These are phyloP conservation scores for Apostasia shenzhenica DNA, from an alignment of 106 monocot genomes.

Conservation along the genomic window DNA sequence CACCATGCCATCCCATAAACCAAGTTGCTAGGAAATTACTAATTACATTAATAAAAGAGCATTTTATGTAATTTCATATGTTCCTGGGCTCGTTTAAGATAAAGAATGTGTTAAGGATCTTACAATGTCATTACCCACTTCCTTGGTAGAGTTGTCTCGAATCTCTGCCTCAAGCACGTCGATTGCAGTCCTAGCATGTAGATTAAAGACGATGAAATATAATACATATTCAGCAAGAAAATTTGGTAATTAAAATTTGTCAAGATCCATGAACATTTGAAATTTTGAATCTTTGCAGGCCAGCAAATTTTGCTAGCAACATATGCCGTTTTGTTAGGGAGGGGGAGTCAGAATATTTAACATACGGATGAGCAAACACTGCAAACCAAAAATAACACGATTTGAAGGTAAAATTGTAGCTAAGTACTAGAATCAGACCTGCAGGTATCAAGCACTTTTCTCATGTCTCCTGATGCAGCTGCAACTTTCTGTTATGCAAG, in stretches of 20 bases:
- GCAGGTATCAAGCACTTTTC: conserved; percentile 87
- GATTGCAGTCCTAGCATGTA: conserved; percentile 65
- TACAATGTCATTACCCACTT: conserved; percentile 40
- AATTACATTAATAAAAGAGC: neutral
- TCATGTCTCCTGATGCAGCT: conserved; percentile 96
- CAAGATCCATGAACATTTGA: too few relatives aligned
- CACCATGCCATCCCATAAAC: too few relatives aligned
- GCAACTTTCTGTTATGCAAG: conserved; percentile 74
- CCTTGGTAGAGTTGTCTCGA: conserved; percentile 13
- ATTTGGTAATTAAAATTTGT: neutral
- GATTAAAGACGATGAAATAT: neutral
- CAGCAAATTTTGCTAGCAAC: too few relatives aligned
- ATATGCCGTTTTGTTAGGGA: too few relatives aligned
- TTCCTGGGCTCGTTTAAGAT: neutral
- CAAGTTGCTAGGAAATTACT: too few relatives aligned
- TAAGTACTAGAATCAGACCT: conserved; percentile 27
- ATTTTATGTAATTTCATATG: neutral
- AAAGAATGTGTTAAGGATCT: conserved; percentile 9
- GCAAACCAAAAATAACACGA: neutral
- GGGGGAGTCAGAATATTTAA: too few relatives aligned
- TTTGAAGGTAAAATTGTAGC: neutral
- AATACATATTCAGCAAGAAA: conserved; percentile 1
- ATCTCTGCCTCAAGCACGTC: conserved; percentile 73
- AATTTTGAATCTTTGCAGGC: too few relatives aligned
- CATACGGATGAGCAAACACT: too few relatives aligned